Evolutionary conservation across 495 filamentous ascomycete species (phyloP).

Genomic region (Thermochaetoides thermophila): DNA sequence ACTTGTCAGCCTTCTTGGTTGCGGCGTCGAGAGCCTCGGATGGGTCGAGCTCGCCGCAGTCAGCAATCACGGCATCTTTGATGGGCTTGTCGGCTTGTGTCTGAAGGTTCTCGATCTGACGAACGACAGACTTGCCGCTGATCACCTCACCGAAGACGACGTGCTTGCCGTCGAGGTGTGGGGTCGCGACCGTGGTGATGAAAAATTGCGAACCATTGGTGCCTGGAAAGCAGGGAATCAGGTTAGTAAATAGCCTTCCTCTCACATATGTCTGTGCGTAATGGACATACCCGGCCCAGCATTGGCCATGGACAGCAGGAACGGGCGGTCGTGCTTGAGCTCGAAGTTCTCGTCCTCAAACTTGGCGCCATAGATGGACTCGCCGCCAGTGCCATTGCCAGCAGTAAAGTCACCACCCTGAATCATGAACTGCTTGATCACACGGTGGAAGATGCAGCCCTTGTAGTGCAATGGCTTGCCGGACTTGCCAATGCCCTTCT

Average conservation of each 20-base stretch:
- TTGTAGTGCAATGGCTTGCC: constrained; percentile 88
- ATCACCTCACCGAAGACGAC: constrained; percentile 97
- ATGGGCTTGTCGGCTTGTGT: constrained; percentile 72
- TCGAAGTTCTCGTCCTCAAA: constrained; percentile 97
- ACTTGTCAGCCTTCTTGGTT: constrained; percentile 54
- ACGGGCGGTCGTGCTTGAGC: constrained; percentile 84
- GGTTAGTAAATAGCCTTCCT: too few relatives aligned
- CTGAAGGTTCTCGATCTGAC: constrained; percentile 77
- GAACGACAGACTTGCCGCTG: constrained; percentile 77
- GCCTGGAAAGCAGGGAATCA: too few relatives aligned
- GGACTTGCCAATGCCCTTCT: constrained; percentile 67
- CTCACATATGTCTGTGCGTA: too few relatives aligned
- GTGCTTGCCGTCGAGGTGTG: constrained; percentile 92
- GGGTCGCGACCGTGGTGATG: constrained; percentile 82
- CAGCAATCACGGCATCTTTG: constrained; percentile 54
- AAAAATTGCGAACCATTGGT: constrained; percentile 99
- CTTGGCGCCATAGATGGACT: constrained; percentile 95
- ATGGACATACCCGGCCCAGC: constrained; percentile 92
- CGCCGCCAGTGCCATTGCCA: constrained; percentile 87
- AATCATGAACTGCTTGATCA: constrained; percentile 98
- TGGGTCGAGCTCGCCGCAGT: constrained; percentile 75
- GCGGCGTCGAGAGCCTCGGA: constrained; percentile 47
- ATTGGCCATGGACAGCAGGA: constrained; percentile 95
- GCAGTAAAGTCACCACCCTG: constrained; percentile 98
- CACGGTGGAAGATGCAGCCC: constrained; percentile 81